Conservation (phyloP, 805 yeast genomes). For the Starmerella ratchasimensis region DNA sequence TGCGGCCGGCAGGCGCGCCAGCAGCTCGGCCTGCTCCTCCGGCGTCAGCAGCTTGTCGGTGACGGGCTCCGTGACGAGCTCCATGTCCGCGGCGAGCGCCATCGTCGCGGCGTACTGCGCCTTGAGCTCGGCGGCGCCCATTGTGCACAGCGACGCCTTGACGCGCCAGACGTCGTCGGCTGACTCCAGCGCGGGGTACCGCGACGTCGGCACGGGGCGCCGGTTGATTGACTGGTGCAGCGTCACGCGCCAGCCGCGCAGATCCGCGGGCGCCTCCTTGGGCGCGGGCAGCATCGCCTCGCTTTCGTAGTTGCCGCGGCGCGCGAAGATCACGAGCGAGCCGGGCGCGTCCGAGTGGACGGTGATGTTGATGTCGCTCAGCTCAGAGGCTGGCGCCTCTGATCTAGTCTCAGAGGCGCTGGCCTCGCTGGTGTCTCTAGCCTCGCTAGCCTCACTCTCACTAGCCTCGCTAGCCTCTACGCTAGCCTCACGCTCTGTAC, state of each 20-base stretch:
- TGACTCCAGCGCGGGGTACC: slow-evolving; percentile 22
- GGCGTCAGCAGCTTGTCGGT: slow-evolving; percentile 17
- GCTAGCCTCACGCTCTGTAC: too few species aligned
- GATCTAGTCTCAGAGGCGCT: too few species aligned
- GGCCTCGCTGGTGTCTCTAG: not conserved
- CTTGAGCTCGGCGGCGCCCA: slow-evolving; percentile 2
- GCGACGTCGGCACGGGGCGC: slow-evolving; percentile 17
- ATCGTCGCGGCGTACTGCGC: slow-evolving; percentile 20
- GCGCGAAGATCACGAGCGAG: slow-evolving; percentile 20
- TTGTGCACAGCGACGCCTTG: slow-evolving; percentile 20
- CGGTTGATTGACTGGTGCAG: slow-evolving; percentile 19
- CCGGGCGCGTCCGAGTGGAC: slow-evolving; percentile 19
- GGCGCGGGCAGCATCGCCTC: not conserved
- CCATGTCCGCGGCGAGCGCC: slow-evolving; percentile 22
- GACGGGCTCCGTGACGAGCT: slow-evolving; percentile 21
- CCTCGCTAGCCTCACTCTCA: too few species aligned
- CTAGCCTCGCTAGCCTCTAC: too few species aligned
- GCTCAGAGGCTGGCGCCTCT: too few species aligned
- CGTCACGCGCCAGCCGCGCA: slow-evolving; percentile 16
- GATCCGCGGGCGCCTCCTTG: slow-evolving; percentile 7
- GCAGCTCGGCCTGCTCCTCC: slow-evolving; percentile 19
- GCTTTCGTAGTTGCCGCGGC: slow-evolving; percentile 1
- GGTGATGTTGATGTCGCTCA: slow-evolving; percentile 17
- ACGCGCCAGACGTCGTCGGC: slow-evolving; percentile 28
- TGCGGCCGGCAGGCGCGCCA: slow-evolving; percentile 22